A percentile compares a stretch with the other conserved stretches of the same genome.
Conservation (phyloP, 306 rosid species). For the Lathyrus sativus region DNA sequence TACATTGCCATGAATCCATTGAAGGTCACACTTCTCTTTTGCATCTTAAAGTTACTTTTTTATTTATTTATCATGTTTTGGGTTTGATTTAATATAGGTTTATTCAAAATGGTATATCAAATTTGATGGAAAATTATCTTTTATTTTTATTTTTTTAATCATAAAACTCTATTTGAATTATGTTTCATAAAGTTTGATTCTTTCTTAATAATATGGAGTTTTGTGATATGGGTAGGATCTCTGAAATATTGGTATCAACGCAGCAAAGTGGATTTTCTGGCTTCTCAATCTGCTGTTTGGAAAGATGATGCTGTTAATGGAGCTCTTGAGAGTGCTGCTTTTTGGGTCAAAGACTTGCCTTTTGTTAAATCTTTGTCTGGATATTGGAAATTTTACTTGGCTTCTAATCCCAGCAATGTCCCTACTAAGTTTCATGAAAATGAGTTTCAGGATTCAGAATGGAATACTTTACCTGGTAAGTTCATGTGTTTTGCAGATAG, state of each 20-base stretch:
- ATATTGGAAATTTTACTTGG: conserved; percentile 80
- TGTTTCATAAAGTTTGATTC: not conserved
- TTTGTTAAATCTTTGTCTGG: conserved; percentile 88
- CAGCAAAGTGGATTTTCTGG: conserved; percentile 70
- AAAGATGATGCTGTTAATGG: conserved; percentile 73
- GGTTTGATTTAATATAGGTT: not conserved
- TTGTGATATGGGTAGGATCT: conserved; percentile 59
- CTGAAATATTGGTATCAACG: conserved; percentile 84
- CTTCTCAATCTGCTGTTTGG: conserved; percentile 79
- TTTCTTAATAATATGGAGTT: conserved; percentile 32
- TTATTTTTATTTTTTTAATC: not conserved
- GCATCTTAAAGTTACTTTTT: not conserved
- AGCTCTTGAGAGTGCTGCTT: conserved; percentile 79
- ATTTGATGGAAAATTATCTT: not conserved
- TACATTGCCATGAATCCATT: conserved; percentile 86
- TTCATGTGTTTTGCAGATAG: not conserved
- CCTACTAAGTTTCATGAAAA: conserved; percentile 64
- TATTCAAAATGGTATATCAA: not conserved
- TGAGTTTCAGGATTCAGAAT: conserved; percentile 65
- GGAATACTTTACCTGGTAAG: conserved; percentile 83
- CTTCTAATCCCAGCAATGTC: conserved; percentile 64
- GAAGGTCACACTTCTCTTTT: conserved; percentile 57
- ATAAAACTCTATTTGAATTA: not conserved
- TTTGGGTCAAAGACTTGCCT: conserved; percentile 82
- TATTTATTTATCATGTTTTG: not conserved